Evolutionary conservation across 768 basidiomycete genomes (phyloP).

Genomic region (Coprinopsis marcescibilis): DNA sequence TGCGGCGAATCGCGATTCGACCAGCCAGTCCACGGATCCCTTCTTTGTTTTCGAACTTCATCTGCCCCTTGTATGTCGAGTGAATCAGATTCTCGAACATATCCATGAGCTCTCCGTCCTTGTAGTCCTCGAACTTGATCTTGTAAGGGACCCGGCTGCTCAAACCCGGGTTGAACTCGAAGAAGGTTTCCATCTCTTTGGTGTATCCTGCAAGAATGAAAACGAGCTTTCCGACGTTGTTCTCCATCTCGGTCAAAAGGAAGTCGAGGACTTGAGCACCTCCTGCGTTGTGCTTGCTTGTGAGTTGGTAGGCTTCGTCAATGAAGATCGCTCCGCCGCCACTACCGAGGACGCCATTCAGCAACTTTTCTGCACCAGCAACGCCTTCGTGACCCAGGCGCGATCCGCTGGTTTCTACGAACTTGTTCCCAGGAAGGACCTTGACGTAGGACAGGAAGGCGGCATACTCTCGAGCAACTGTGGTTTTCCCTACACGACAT

Average conservation of each 20-base stretch:
- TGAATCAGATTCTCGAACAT: conserved; percentile 48
- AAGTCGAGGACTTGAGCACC: conserved; percentile 63
- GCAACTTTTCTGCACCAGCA: conserved; percentile 39
- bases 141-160: conserved; percentile 60
- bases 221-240: conserved; percentile 54
- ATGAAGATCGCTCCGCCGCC: conserved; percentile 67
- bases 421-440: conserved; percentile 46
- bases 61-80: conserved; percentile 40
- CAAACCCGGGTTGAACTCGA: conserved; percentile 70
- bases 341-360: conserved; percentile 39
- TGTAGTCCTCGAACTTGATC: conserved; percentile 58
- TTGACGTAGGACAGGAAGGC: conserved; percentile 53
- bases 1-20: conserved; percentile 52
- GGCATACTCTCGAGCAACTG: conserved; percentile 58
- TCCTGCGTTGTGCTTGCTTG: conserved; percentile 36
- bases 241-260: conserved; percentile 72
- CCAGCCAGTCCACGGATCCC: conserved; percentile 48
- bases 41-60: conserved; percentile 53
- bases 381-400: conserved; percentile 54
- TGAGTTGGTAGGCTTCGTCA: conserved; percentile 69
- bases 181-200: conserved; percentile 72
- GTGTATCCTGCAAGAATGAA: conserved; percentile 70
- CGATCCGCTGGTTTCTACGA: conserved; percentile 61
- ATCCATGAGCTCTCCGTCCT: conserved; percentile 45
- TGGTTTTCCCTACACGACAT: conserved; percentile 53